These are phyloP conservation scores for Biancaea sappan DNA, from an alignment of 306 rosid species.

Conservation along the genomic window DNA sequence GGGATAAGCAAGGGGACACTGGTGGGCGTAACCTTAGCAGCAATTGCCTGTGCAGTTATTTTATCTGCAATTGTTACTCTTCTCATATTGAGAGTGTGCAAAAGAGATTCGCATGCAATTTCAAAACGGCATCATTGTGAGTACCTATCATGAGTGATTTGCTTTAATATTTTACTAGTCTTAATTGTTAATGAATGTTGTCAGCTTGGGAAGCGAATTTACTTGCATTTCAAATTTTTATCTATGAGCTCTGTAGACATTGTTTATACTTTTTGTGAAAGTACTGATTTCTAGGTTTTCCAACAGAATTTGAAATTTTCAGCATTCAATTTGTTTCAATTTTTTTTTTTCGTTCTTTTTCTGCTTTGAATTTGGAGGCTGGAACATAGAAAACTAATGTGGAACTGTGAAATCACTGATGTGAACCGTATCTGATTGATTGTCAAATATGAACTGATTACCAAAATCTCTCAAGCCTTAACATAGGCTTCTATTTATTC, in stretches of 20 bases:
- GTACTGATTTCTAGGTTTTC: neutral
- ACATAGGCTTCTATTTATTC: conserved; percentile 33
- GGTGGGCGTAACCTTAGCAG: conserved; percentile 73
- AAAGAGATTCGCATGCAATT: conserved; percentile 40
- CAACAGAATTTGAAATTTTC: neutral
- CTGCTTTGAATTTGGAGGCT: neutral
- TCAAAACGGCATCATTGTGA: conserved; percentile 70
- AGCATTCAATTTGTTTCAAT: conserved; percentile 8
- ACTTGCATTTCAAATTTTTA: neutral
- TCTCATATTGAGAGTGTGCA: conserved; percentile 53
- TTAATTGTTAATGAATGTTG: neutral
- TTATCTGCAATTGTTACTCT: conserved; percentile 69
- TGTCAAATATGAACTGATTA: conserved; percentile 13
- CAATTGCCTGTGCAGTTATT: conserved; percentile 64
- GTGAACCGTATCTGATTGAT: neutral
- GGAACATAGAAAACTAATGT: neutral
- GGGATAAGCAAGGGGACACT: conserved; percentile 67
- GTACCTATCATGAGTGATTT: conserved; percentile 50
- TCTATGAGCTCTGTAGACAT: neutral
- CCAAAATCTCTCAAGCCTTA: neutral
- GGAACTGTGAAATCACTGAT: conserved; percentile 18
- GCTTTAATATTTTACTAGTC: too few relatives aligned
- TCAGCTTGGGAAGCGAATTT: neutral
- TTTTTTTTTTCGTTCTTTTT: neutral
- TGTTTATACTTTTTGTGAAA: neutral